A percentile compares a stretch with the other conserved stretches of the same genome.
Conservation (phyloP, 495 filamentous ascomycete genomes). For the Jackrogersella minutella region DNA sequence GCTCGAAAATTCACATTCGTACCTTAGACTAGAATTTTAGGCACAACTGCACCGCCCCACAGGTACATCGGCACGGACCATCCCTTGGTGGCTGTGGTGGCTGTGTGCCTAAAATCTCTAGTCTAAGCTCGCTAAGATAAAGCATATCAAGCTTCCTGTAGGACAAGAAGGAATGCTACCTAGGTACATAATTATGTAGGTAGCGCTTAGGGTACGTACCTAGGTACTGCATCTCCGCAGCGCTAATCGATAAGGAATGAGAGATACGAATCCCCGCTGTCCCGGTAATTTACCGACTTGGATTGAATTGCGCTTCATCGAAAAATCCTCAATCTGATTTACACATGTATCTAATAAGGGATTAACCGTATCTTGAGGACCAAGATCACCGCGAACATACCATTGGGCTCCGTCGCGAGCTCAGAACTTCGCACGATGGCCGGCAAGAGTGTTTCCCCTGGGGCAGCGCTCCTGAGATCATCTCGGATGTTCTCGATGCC, state of each 20-base stretch:
- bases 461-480: slow-evolving; percentile 64
- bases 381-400: slow-evolving; percentile 10
- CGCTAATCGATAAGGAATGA: slow-evolving; percentile 32
- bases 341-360: slow-evolving; percentile 6
- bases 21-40: too few species aligned
- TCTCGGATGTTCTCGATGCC: slow-evolving; percentile 69
- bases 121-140: too few species aligned
- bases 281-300: slow-evolving; percentile 34
- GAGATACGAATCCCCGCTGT: neutral
- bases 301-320: slow-evolving; percentile 6
- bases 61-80: too few species aligned
- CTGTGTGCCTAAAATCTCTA: too few species aligned
- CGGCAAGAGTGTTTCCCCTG: slow-evolving; percentile 61
- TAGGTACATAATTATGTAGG: too few species aligned
- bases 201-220: neutral
- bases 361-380: neutral
- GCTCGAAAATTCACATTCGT: too few species aligned
- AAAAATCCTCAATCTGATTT: slow-evolving; percentile 34
- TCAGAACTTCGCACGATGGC: slow-evolving; percentile 34
- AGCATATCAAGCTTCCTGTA: too few species aligned
- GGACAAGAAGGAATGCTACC: slow-evolving; percentile 10
- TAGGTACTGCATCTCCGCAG: slow-evolving; percentile 1
- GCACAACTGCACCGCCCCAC: too few species aligned
- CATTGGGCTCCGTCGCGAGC: slow-evolving; percentile 33
- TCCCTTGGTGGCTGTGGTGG: too few species aligned